Evolutionary conservation across 176 grass and related monocot species (phyloP).

Genomic region (Oryza nivara): DNA sequence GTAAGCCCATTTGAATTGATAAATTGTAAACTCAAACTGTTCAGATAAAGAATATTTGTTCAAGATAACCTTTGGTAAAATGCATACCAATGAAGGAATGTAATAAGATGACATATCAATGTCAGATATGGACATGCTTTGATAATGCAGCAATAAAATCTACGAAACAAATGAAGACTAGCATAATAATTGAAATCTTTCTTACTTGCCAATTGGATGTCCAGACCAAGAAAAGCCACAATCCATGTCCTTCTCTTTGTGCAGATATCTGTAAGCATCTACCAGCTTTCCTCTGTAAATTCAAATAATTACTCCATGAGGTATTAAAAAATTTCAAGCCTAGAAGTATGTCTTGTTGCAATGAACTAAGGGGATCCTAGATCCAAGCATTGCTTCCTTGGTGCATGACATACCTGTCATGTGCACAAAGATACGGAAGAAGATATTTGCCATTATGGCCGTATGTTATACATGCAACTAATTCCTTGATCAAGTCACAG

Average conservation of each 20-base stretch:
- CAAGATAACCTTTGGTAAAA: conserved; percentile 9
- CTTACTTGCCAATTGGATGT: conserved; percentile 97
- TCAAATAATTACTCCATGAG: conserved; percentile 26
- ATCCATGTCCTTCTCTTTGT: conserved; percentile 93
- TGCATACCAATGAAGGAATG: neutral
- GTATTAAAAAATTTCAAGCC: conserved; percentile 31
- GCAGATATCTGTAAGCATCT: conserved; percentile 88
- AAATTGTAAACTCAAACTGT: conserved; percentile 25
- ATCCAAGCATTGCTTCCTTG: conserved; percentile 3
- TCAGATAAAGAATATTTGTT: conserved; percentile 8
- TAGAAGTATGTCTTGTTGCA: neutral
- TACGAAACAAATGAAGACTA: conserved; percentile 10
- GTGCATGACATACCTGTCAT: neutral
- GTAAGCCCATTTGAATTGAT: neutral
- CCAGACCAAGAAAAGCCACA: conserved; percentile 87
- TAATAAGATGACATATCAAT: conserved; percentile 12
- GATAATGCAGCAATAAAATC: neutral
- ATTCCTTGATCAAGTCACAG: neutral
- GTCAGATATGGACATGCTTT: conserved; percentile 17
- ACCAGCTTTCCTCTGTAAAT: conserved; percentile 87
- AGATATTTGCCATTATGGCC: neutral
- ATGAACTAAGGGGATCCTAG: conserved; percentile 11
- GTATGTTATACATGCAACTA: neutral
- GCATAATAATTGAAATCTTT: conserved; percentile 16
- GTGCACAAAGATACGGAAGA: neutral